phyloP scores from a whole-genome alignment of 495 filamentous ascomycete genomes.

The Penicillium cinerascens region DNA sequence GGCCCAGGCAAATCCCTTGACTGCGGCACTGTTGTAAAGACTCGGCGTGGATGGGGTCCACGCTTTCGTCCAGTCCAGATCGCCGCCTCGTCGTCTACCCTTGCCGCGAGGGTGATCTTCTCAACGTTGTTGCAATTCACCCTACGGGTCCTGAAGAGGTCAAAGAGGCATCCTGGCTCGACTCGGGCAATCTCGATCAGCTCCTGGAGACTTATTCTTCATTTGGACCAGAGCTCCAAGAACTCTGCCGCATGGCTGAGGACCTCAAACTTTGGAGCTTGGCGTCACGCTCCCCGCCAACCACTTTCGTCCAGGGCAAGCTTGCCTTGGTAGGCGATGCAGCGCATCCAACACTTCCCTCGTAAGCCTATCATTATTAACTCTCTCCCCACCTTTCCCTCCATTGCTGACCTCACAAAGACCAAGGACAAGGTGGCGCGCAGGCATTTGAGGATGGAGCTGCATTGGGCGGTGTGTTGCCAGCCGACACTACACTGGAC shows the following conservation, averaged over 20 bases:
- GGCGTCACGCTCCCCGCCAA: slow-evolving; percentile 34
- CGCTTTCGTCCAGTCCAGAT: slow-evolving; percentile 21
- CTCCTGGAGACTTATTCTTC: slow-evolving; percentile 19
- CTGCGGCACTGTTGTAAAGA: slow-evolving; percentile 23
- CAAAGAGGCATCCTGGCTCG: slow-evolving; percentile 9
- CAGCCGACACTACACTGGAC: slow-evolving; percentile 7
- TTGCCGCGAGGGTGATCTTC: slow-evolving; percentile 39
- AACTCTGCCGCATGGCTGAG: slow-evolving; percentile 26
- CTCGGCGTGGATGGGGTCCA: slow-evolving; percentile 25
- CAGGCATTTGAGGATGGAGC: slow-evolving; percentile 47
- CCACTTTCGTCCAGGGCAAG: slow-evolving; percentile 37
- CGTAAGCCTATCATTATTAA: slow-evolving; percentile 10
- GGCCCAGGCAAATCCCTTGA: slow-evolving; percentile 30
- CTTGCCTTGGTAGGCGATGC: slow-evolving; percentile 47
- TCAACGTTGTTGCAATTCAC: slow-evolving; percentile 45
- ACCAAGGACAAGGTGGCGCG: slow-evolving; percentile 47
- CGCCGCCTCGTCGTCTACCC: slow-evolving; percentile 42
- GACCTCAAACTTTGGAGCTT: slow-evolving; percentile 51
- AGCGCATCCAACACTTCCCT: slow-evolving; percentile 38
- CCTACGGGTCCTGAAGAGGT: slow-evolving; percentile 7
- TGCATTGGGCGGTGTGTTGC: slow-evolving; percentile 34
- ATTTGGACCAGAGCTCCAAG: slow-evolving; percentile 18
- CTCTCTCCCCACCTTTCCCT: not conserved
- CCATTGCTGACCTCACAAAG: slow-evolving; percentile 9
- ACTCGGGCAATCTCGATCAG: slow-evolving; percentile 9